Evolutionary conservation across 305 asterid species (phyloP).

Genomic region (Fraxinus nigra): DNA sequence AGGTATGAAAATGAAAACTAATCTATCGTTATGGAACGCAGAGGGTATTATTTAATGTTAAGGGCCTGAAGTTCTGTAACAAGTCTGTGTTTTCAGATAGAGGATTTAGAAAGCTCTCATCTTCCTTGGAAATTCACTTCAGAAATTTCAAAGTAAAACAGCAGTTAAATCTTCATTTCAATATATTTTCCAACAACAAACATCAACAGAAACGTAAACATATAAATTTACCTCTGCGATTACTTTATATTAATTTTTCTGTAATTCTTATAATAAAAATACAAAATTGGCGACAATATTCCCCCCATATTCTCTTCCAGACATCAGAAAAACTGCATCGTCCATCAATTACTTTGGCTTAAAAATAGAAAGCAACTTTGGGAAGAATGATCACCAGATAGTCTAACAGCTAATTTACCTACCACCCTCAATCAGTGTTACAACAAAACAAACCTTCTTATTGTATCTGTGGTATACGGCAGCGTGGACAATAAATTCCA

Average conservation of each 20-base stretch:
- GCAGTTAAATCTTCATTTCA: neutral
- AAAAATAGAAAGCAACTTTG: constrained; percentile 14
- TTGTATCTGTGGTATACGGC: constrained; percentile 21
- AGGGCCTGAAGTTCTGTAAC: neutral
- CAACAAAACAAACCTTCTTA: constrained; percentile 24
- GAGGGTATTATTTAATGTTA: neutral
- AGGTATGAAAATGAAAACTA: too few species aligned
- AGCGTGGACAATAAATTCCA: neutral
- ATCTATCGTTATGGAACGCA: too few species aligned
- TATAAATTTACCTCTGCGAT: neutral
- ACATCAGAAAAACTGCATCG: constrained; percentile 25
- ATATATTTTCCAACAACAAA: neutral
- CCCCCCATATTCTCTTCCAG: constrained; percentile 22
- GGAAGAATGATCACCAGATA: neutral
- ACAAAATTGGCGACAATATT: constrained; percentile 22
- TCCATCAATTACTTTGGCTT: constrained; percentile 8
- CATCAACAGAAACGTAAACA: neutral
- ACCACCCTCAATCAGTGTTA: constrained; percentile 22
- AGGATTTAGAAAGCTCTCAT: neutral
- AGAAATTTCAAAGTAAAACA: neutral
- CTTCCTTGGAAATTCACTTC: neutral
- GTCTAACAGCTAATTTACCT: constrained; percentile 4
- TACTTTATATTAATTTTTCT: constrained; percentile 6
- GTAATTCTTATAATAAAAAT: constrained; percentile 17
- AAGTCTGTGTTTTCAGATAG: neutral